Percentiles rank a stretch among this genome's conserved stretches.
Conservation (phyloP, 441 rosid genomes). For the Mallotus japonicus region DNA sequence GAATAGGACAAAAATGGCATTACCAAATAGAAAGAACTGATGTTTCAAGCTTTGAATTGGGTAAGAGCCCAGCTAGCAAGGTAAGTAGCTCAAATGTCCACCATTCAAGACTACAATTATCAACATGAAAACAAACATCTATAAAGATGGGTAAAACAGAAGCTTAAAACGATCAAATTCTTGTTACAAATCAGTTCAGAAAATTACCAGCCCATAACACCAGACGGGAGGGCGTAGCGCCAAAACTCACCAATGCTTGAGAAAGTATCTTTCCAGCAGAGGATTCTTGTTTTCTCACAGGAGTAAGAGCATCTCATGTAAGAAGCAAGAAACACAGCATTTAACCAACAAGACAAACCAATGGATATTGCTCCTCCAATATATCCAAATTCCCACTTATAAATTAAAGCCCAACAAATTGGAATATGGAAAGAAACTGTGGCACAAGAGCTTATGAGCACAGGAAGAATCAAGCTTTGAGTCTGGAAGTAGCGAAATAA, state of each 20-base stretch:
- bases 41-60: conserved; percentile 59
- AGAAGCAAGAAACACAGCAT: conserved; percentile 37
- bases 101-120: conserved; percentile 52
- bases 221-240: conserved; percentile 48
- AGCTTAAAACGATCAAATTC: background rate
- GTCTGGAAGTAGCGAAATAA: conserved; percentile 43
- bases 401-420: conserved; percentile 54
- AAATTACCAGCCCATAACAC: conserved; percentile 60
- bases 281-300: conserved; percentile 30
- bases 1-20: background rate
- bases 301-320: conserved; percentile 40
- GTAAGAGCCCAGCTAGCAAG: conserved; percentile 48
- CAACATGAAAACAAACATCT: background rate
- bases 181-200: background rate
- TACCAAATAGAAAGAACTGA: conserved; percentile 62
- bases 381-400: conserved; percentile 31
- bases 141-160: background rate
- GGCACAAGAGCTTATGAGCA: conserved; percentile 35
- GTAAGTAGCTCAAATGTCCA: conserved; percentile 57
- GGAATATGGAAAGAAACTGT: conserved; percentile 46
- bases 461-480: conserved; percentile 46
- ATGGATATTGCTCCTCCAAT: conserved; percentile 53
- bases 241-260: conserved; percentile 37
- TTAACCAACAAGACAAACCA: conserved; percentile 45
- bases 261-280: conserved; percentile 30